Conservation (phyloP, 257 asterid genomes). For the Lantana camara region DNA sequence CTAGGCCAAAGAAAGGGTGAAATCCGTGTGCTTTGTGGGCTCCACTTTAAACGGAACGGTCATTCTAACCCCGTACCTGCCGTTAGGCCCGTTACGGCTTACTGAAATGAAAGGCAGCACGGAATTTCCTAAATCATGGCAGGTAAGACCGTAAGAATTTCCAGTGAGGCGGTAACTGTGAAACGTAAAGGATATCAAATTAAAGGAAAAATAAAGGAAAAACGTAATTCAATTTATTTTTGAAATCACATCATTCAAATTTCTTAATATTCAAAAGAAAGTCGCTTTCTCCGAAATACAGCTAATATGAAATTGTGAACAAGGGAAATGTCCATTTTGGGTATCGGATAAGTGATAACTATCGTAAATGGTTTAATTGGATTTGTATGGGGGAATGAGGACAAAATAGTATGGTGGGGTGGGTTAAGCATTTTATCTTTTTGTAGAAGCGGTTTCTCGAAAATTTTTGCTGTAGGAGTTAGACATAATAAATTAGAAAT, state of each 20-base stretch:
- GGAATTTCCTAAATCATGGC: neutral
- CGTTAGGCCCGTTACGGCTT: neutral
- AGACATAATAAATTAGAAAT: too few relatives aligned
- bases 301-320: slow-evolving; percentile 5
- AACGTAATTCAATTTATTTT: too few relatives aligned
- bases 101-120: neutral
- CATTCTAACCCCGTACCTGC: neutral
- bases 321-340: neutral
- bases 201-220: neutral
- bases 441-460: too few relatives aligned
- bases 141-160: too few relatives aligned
- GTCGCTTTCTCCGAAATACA: neutral
- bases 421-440: neutral
- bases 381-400: neutral
- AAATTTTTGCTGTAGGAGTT: too few relatives aligned
- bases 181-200: too few relatives aligned
- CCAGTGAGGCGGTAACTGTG: too few relatives aligned
- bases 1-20: neutral
- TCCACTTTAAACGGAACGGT: slow-evolving; percentile 9
- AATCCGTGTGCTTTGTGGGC: slow-evolving; percentile 25
- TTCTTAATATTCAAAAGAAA: too few relatives aligned
- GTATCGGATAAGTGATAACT: neutral
- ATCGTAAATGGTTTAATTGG: neutral
- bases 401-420: neutral
- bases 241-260: too few relatives aligned